Conservation (phyloP, 129 eudicot species). For the Silybum marianum region DNA sequence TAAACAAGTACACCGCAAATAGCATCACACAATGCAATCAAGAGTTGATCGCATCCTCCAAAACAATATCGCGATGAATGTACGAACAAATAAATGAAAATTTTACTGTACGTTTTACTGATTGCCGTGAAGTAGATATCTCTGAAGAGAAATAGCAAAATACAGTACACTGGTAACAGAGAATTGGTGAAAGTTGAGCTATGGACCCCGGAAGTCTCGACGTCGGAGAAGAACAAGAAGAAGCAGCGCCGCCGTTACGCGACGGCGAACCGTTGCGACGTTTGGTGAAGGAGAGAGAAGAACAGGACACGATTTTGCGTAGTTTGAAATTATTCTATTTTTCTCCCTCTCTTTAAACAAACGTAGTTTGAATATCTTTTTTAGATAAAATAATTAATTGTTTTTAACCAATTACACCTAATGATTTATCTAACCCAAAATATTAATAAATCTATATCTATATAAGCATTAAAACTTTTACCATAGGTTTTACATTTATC, state of each 20-base stretch:
- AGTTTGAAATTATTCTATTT: constrained; percentile 29
- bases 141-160: constrained; percentile 1
- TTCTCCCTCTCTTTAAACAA: constrained; percentile 26
- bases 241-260: constrained; percentile 47
- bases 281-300: constrained; percentile 50
- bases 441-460: no score
- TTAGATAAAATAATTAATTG: not conserved
- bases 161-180: not conserved
- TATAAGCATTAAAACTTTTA: no score
- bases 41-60: not conserved
- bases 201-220: not conserved
- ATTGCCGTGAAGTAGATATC: constrained; percentile 3
- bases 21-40: constrained; percentile 7
- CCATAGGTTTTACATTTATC: no score
- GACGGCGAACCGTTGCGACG: constrained; percentile 76
- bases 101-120: constrained; percentile 17
- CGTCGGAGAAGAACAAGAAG: constrained; percentile 9
- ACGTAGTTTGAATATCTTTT: not conserved
- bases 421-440: not conserved
- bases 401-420: constrained; percentile 9
- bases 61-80: not conserved
- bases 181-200: not conserved
- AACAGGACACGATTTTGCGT: constrained; percentile 13
- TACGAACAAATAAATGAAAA: not conserved
- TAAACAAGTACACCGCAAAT: not conserved